Evolutionary conservation across 2,329 filamentous ascomycete genomes (phyloP), one percentile per base, ranked within the genome.

Genomic region (Cryphonectria carpinicola): DNA sequence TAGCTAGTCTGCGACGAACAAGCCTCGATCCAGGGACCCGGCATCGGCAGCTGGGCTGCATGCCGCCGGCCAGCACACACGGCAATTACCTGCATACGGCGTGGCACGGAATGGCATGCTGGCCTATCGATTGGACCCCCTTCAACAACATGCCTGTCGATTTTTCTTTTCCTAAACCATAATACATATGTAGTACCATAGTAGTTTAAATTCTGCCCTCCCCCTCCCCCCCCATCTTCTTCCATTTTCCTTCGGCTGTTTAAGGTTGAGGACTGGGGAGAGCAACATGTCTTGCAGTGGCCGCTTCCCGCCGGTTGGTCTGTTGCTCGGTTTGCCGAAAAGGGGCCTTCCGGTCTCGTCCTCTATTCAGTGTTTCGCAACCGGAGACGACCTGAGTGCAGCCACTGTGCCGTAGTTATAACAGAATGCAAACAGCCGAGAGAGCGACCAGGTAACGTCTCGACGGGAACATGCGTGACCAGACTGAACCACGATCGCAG

Each of bases 81-180:
- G 69, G 66, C 66, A 68, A 65, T 72, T 39, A 72, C 69, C 68
- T 71, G 71, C 71, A 72, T 72, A 64, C 58, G 58, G 66, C 63
- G 25, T n/a, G 28, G 41, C 28, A 46, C 32, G 41, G 41, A 37
- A 25, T 14, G 41, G 41, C 28, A 62, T 49, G 66, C 39, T 61
- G 54, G 25, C 54, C 28, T 58, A 19, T 58, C 28, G 25, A 58
- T 32, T 58, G 14, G 54, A 32, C 54, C 28, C 37, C 28, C 14
- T 32, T 32, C 28, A 19, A 32, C 54, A 5, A 19, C 54, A 58
- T 39, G 54, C 66, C 66, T 61, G 37, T 8, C 39, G 35, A 54
- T 37, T 28, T 3, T 39, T 32, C 28, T 28, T 35, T 64, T 66
- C 46, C 46, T 49, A 8, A 49, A 17, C 46, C 46, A 49, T 49